A percentile compares a stretch with the other conserved stretches of the same genome.
Evolutionary conservation across 176 grass and related monocot species (phyloP).

Genomic region (Phoenix dactylifera): DNA sequence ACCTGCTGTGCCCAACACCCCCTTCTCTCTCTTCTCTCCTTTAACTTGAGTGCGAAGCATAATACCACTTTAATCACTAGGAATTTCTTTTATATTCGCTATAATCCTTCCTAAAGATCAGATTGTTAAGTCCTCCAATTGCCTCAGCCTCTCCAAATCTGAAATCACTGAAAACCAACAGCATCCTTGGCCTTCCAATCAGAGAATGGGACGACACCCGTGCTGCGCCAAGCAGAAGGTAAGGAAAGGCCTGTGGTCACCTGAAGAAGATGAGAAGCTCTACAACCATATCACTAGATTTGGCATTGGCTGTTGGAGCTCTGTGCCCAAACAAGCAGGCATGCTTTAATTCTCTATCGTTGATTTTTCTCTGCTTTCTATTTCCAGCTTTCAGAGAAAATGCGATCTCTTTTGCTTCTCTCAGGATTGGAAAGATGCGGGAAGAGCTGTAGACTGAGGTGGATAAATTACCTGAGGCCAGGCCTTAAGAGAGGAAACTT

Average conservation of each 20-base stretch:
- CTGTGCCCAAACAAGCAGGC: conserved; percentile 63
- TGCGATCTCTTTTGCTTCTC: neutral
- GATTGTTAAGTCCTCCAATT: too few relatives aligned
- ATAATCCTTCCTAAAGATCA: too few relatives aligned
- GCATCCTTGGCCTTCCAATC: too few relatives aligned
- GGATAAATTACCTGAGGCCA: conserved; percentile 67
- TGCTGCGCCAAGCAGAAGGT: conserved; percentile 48
- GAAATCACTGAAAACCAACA: too few relatives aligned
- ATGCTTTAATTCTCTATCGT: neutral
- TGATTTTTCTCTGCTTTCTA: neutral
- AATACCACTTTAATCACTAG: too few relatives aligned
- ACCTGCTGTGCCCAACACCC: too few relatives aligned
- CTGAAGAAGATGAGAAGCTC: conserved; percentile 63
- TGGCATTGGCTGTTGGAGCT: conserved; percentile 75
- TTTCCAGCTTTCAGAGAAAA: neutral
- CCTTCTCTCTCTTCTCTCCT: too few relatives aligned
- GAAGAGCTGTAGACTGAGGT: conserved; percentile 75
- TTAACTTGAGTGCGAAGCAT: too few relatives aligned
- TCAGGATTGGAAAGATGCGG: conserved; percentile 54
- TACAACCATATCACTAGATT: conserved; percentile 45
- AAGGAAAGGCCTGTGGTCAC: conserved; percentile 67
- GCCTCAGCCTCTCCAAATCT: too few relatives aligned
- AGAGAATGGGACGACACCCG: conserved; percentile 33
- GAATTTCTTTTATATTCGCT: too few relatives aligned
- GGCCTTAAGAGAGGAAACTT: conserved; percentile 59